Evolutionary conservation across 345 rosid genomes (phyloP).

Genomic region (Chamaenerion angustifolium): DNA sequence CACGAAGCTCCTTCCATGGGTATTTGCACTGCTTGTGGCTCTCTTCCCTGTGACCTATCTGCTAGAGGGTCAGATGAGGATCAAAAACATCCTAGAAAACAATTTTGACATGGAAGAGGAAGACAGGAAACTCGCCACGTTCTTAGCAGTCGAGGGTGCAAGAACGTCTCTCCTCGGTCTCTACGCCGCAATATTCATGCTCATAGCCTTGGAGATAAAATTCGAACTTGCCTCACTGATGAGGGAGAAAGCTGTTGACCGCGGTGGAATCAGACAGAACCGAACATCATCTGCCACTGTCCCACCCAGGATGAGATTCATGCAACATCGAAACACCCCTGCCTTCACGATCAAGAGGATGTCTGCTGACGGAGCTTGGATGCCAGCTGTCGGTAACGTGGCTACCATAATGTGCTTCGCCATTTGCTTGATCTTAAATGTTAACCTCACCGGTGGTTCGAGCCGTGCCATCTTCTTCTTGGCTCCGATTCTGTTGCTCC

Average conservation of each 20-base stretch:
- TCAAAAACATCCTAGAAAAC: slow-evolving; percentile 49
- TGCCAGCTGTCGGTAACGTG: slow-evolving; percentile 94
- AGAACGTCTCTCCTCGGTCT: slow-evolving; percentile 96
- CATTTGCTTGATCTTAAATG: slow-evolving; percentile 79
- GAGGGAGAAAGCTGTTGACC: slow-evolving; percentile 73
- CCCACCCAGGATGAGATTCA: slow-evolving; percentile 73
- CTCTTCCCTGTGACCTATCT: slow-evolving; percentile 92
- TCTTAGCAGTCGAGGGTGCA: slow-evolving; percentile 96
- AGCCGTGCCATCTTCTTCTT: slow-evolving; percentile 91
- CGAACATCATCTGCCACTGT: slow-evolving; percentile 39
- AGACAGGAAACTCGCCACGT: slow-evolving; percentile 59
- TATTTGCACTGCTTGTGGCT: slow-evolving; percentile 89
- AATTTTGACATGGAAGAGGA: slow-evolving; percentile 47
- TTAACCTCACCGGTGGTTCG: slow-evolving; percentile 77
- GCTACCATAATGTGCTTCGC: slow-evolving; percentile 94
- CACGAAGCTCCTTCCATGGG: slow-evolving; percentile 92
- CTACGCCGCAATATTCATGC: slow-evolving; percentile 95
- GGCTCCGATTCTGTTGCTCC: slow-evolving; percentile 86
- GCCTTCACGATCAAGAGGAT: slow-evolving; percentile 79
- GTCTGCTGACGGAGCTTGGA: slow-evolving; percentile 97
- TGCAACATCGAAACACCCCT: slow-evolving; percentile 79
- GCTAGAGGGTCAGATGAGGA: slow-evolving; percentile 90
- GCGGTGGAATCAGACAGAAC: slow-evolving; percentile 47
- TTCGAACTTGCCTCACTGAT: slow-evolving; percentile 85
- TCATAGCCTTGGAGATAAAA: slow-evolving; percentile 85